phyloP scores from a whole-genome alignment of 257 asterid genomes.

The Solanum habrochaites region DNA sequence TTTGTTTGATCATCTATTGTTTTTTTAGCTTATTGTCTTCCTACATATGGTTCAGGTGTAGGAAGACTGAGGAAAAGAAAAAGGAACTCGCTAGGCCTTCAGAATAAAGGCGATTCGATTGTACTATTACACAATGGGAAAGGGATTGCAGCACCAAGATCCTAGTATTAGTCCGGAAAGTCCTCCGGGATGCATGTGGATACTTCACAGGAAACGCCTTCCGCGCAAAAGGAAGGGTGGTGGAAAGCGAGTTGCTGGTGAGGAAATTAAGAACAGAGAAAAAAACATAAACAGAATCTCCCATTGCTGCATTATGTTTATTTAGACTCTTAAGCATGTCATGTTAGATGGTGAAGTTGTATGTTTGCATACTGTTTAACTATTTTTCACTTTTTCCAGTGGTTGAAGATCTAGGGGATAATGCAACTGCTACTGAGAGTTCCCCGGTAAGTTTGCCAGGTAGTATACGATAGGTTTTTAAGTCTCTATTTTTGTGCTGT shows the following conservation, averaged over 20 bases:
- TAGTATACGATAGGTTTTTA: not conserved
- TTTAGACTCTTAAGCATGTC: not conserved
- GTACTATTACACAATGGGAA: constrained; percentile 26
- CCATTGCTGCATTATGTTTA: not conserved
- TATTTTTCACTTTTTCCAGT: not conserved
- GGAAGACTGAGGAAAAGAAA: not conserved
- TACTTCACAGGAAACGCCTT: constrained; percentile 52
- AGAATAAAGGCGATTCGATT: not conserved
- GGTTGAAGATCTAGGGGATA: constrained; percentile 22
- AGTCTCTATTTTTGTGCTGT: not conserved
- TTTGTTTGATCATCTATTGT: not conserved
- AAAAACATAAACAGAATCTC: not conserved
- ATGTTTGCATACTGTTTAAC: not conserved
- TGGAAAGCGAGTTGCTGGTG: constrained; percentile 22
- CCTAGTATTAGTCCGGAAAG: constrained; percentile 14
- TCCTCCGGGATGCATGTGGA: constrained; percentile 43
- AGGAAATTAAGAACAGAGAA: not conserved
- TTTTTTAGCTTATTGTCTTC: not conserved
- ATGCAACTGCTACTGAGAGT: constrained; percentile 1
- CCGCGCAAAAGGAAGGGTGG: constrained; percentile 23
- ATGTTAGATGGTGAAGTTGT: not conserved
- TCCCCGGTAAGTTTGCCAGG: constrained; percentile 20
- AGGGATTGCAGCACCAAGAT: constrained; percentile 21
- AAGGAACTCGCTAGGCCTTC: not conserved
- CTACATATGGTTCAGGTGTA: not conserved